A percentile compares a stretch with the other conserved stretches of the same genome.
Evolutionary conservation across 495 filamentous ascomycete species (phyloP).

Genomic region (Lindgomyces ingoldianus): DNA sequence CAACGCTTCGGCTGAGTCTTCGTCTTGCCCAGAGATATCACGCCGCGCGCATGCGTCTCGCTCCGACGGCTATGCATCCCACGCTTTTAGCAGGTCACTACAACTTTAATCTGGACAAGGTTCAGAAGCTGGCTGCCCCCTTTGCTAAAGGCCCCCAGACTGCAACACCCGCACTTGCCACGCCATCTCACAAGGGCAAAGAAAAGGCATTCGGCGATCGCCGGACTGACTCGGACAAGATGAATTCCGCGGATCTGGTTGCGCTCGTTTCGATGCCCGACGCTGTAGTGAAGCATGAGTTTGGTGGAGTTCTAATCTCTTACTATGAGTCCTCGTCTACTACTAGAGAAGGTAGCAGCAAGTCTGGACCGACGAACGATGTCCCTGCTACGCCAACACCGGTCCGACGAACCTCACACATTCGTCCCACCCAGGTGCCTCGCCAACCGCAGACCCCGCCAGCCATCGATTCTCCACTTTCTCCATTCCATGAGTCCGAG

Average conservation of each 20-base stretch:
- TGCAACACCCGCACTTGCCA: slow-evolving; percentile 45
- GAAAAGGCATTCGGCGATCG: slow-evolving; percentile 59
- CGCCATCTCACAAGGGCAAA: slow-evolving; percentile 63
- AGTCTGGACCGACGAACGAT: slow-evolving; percentile 16
- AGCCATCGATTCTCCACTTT: slow-evolving; percentile 55
- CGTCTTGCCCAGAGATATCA: slow-evolving; percentile 91
- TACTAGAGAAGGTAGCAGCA: slow-evolving; percentile 16
- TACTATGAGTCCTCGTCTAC: slow-evolving; percentile 56
- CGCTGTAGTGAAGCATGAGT: slow-evolving; percentile 60
- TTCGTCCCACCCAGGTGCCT: slow-evolving; percentile 39
- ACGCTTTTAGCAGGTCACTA: slow-evolving; percentile 82
- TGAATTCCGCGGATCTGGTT: slow-evolving; percentile 76
- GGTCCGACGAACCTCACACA: slow-evolving; percentile 45
- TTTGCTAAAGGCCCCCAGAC: slow-evolving; percentile 67
- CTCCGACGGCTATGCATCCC: slow-evolving; percentile 64
- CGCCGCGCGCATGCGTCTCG: slow-evolving; percentile 73
- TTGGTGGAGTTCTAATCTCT: slow-evolving; percentile 64
- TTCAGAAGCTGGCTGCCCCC: slow-evolving; percentile 78
- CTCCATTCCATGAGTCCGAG: slow-evolving; percentile 33
- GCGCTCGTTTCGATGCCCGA: slow-evolving; percentile 62
- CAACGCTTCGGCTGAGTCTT: slow-evolving; percentile 72
- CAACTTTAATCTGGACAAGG: slow-evolving; percentile 87
- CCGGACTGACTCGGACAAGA: slow-evolving; percentile 50
- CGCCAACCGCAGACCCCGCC: slow-evolving; percentile 50
- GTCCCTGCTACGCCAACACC: slow-evolving; percentile 54